These are phyloP conservation scores for Chalaropsis ovoidea DNA, from an alignment of 2,329 filamentous ascomycete genomes.

Conservation along the genomic window DNA sequence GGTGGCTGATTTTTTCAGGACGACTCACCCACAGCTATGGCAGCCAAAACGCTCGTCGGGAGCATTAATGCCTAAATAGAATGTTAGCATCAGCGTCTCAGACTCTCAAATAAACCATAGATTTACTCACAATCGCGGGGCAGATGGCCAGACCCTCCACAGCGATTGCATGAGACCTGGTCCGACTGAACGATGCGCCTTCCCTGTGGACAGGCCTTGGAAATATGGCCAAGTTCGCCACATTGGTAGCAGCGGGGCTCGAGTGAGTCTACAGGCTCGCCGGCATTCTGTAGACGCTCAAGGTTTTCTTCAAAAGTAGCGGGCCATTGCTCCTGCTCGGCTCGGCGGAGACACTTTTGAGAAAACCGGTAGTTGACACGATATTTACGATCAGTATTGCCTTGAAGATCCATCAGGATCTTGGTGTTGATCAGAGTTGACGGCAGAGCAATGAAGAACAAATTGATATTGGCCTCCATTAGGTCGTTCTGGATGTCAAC, in stretches of 20 bases:
- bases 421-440: slow-evolving; percentile 46
- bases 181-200: slow-evolving; percentile 38
- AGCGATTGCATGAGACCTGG: neutral
- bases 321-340: slow-evolving; percentile 53
- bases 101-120: neutral
- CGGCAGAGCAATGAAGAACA: slow-evolving; percentile 55
- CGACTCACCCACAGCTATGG: neutral
- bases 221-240: slow-evolving; percentile 51
- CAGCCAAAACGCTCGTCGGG: neutral
- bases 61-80: neutral
- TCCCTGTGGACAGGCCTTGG: slow-evolving; percentile 52
- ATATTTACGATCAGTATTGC: slow-evolving; percentile 55
- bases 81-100: neutral
- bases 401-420: slow-evolving; percentile 64
- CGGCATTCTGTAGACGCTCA: slow-evolving; percentile 54
- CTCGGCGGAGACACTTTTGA: slow-evolving; percentile 46
- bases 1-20: neutral
- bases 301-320: slow-evolving; percentile 49
- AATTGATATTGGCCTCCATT: slow-evolving; percentile 42
- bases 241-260: slow-evolving; percentile 55
- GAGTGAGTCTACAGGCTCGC: slow-evolving; percentile 51
- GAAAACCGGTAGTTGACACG: slow-evolving; percentile 53
- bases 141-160: neutral
- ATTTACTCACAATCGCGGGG: neutral
- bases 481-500: slow-evolving; percentile 51